Conservation (phyloP, 208 protist genomes). For the Trichomonas gallinae region DNA sequence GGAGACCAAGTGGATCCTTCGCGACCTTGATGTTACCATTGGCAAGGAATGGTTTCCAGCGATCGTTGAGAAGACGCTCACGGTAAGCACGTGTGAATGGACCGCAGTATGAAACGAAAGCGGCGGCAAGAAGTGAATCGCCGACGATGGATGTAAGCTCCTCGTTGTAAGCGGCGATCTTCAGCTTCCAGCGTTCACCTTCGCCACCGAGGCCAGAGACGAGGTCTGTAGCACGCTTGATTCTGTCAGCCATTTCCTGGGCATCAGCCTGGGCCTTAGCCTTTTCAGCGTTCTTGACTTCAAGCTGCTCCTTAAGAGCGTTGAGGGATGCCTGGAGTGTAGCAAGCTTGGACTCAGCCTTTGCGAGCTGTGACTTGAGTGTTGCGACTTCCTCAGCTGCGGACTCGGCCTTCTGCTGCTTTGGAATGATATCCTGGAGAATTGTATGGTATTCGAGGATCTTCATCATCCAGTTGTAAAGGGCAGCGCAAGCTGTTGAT, state of each 20-base stretch:
- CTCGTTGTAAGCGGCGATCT: conserved; percentile 68
- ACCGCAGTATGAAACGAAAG: conserved; percentile 92
- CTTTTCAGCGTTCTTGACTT: conserved; percentile 72
- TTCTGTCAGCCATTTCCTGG: conserved; percentile 32
- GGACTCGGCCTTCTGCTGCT: conserved; percentile 36
- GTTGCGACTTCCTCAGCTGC: conserved; percentile 44
- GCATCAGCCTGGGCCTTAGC: conserved; percentile 37
- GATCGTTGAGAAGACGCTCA: conserved; percentile 64
- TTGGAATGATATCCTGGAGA: neutral
- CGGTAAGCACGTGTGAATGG: conserved; percentile 85
- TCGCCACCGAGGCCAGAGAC: conserved; percentile 80
- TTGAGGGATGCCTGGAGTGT: conserved; percentile 77
- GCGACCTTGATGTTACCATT: conserved; percentile 72
- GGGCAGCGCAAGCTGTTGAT: conserved; percentile 38
- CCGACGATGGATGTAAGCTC: conserved; percentile 70
- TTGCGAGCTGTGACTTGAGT: no score
- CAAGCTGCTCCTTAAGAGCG: conserved; percentile 68
- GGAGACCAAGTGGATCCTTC: conserved; percentile 64
- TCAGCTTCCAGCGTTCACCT: conserved; percentile 80
- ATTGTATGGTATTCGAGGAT: neutral
- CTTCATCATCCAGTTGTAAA: conserved; percentile 36
- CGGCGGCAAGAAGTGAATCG: conserved; percentile 80
- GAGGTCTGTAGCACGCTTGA: conserved; percentile 63
- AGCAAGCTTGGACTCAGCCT: conserved; percentile 47
- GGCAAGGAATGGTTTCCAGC: conserved; percentile 71